phyloP scores from a whole-genome alignment of 176 grass and related monocot genomes.

The Eragrostis curvula region DNA sequence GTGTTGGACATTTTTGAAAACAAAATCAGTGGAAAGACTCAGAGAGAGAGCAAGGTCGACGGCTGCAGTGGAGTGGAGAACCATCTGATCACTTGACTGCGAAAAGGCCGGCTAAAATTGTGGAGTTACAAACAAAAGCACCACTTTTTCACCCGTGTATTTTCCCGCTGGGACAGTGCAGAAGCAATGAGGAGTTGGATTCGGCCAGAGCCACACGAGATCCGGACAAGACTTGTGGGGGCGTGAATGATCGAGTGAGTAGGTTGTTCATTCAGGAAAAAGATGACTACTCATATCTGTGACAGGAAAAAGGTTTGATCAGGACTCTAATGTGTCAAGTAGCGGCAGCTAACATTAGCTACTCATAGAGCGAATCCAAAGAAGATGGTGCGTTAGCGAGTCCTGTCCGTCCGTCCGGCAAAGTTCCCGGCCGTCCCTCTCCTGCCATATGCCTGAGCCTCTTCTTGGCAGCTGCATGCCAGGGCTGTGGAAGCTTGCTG shows the following conservation, averaged over 20 bases:
- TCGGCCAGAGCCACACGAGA: background rate
- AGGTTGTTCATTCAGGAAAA: conserved; percentile 1
- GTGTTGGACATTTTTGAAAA: no score
- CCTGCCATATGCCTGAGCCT: background rate
- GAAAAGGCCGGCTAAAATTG: conserved; percentile 26
- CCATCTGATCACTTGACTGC: conserved; percentile 15
- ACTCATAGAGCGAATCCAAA: conserved; percentile 11
- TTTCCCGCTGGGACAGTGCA: background rate
- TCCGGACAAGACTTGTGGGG: conserved; percentile 24
- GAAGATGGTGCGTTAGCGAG: background rate
- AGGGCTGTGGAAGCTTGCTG: conserved; percentile 33
- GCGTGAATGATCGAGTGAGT: conserved; percentile 20
- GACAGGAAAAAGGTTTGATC: background rate
- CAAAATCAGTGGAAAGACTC: no score
- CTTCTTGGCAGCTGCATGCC: background rate
- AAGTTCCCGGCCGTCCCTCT: no score
- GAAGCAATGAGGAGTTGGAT: background rate
- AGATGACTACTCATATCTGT: background rate
- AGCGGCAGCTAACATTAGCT: background rate
- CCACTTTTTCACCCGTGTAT: conserved; percentile 11
- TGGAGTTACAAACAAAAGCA: conserved; percentile 31
- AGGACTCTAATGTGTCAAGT: background rate
- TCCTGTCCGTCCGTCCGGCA: background rate
- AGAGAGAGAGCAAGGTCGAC: background rate
- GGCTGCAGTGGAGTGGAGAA: conserved; percentile 21